Conservation (phyloP, 805 yeast genomes). For the Metschnikowia amazonensis region DNA sequence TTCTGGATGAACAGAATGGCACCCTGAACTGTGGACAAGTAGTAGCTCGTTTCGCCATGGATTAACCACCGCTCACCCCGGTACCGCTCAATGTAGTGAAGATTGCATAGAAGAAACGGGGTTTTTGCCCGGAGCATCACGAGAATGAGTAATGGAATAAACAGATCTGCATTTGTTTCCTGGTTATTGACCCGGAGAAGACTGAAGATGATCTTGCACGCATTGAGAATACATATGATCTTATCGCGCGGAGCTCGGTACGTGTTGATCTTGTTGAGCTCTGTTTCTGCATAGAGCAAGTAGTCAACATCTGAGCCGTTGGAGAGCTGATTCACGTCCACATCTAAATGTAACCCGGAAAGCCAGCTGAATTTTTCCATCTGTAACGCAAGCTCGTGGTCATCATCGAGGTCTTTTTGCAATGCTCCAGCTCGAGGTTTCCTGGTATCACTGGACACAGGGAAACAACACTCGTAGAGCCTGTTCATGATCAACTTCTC, state of each 20-base stretch:
- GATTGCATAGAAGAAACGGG: slow-evolving; percentile 64
- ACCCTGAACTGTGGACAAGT: slow-evolving; percentile 83
- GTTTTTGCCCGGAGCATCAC: slow-evolving; percentile 71
- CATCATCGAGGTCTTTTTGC: slow-evolving; percentile 57
- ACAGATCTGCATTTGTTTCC: slow-evolving; percentile 85
- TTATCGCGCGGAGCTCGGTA: slow-evolving; percentile 95
- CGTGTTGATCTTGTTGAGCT: slow-evolving; percentile 70
- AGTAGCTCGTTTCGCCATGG: slow-evolving; percentile 86
- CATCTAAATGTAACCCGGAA: slow-evolving; percentile 71
- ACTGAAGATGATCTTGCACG: slow-evolving; percentile 90
- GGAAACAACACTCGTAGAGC: slow-evolving; percentile 69
- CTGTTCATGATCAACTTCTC: slow-evolving; percentile 92
- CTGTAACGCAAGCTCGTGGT: slow-evolving; percentile 48
- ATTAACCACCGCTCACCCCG: slow-evolving; percentile 67
- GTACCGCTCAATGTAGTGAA: slow-evolving; percentile 81
- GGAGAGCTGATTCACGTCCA: slow-evolving; percentile 44
- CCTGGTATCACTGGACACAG: slow-evolving; percentile 59
- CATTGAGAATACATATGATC: slow-evolving; percentile 82
- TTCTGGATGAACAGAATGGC: slow-evolving; percentile 77
- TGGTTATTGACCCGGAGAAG: slow-evolving; percentile 66
- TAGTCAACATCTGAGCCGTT: slow-evolving; percentile 33
- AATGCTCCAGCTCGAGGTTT: neutral
- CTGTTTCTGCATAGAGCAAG: slow-evolving; percentile 63
- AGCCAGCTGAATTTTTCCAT: slow-evolving; percentile 68
- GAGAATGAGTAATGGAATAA: slow-evolving; percentile 83